These are phyloP conservation scores for Primulina huaijiensis DNA, from an alignment of 257 asterid genomes.

Conservation along the genomic window DNA sequence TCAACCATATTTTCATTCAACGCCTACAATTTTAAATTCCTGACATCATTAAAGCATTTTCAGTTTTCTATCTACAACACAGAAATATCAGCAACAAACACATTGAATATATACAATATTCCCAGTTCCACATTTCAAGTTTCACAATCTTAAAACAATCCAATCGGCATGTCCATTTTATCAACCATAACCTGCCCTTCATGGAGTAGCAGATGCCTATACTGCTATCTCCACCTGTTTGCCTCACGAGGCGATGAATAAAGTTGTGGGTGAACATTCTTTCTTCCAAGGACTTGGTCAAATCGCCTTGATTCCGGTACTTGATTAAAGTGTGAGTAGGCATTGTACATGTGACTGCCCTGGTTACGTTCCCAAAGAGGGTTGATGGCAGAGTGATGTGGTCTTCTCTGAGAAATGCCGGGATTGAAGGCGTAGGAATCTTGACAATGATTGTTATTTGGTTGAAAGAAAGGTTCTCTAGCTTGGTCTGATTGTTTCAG, in stretches of 20 bases:
- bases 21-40: neutral
- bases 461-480: conserved; percentile 28
- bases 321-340: neutral
- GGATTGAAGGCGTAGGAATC: conserved; percentile 3
- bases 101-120: neutral
- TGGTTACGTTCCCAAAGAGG: neutral
- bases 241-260: neutral
- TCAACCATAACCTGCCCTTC: neutral
- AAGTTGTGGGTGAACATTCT: neutral
- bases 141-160: neutral
- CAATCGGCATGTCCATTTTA: neutral
- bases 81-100: neutral
- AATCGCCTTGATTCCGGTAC: neutral
- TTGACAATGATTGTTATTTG: conserved; percentile 20
- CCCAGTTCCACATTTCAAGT: neutral
- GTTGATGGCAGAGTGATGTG: neutral
- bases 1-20: too few species aligned
- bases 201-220: neutral
- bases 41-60: neutral
- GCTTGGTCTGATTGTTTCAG: conserved; percentile 21
- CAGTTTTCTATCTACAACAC: neutral
- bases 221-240: neutral
- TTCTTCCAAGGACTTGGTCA: neutral
- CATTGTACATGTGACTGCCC: neutral
- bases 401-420: neutral